Evolutionary conservation across 345 rosid species (phyloP).

Genomic region (Citrus medica): DNA sequence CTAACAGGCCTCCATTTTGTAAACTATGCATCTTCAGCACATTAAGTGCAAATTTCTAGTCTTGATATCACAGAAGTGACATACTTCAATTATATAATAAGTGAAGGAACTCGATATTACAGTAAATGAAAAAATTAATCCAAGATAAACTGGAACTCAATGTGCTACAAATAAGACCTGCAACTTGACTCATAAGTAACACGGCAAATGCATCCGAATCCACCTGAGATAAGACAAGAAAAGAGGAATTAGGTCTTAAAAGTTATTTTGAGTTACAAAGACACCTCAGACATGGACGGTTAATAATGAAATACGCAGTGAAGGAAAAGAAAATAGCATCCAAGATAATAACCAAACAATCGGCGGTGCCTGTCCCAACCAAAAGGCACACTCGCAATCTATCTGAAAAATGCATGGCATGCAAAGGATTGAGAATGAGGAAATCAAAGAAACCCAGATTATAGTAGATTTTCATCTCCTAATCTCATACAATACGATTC

Average conservation of each 20-base stretch:
- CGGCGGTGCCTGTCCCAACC: too few relatives aligned
- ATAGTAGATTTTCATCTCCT: not conserved
- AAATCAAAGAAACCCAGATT: not conserved
- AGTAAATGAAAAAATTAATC: not conserved
- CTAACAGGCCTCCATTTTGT: not conserved
- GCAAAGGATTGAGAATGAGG: not conserved
- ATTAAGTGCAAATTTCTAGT: not conserved
- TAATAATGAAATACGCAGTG: not conserved
- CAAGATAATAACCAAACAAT: not conserved
- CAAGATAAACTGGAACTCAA: slow-evolving; percentile 2
- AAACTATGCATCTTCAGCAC: slow-evolving; percentile 4
- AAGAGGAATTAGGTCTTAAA: not conserved
- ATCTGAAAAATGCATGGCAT: not conserved
- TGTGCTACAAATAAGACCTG: slow-evolving; percentile 49
- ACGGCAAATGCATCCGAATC: slow-evolving; percentile 89
- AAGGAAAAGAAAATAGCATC: not conserved
- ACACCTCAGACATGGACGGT: not conserved
- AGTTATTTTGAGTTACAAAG: not conserved
- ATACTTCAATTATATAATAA: slow-evolving; percentile 3
- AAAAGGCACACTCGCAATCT: not conserved
- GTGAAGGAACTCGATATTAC: slow-evolving; percentile 3
- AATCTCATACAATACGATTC: not conserved
- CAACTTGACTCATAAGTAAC: slow-evolving; percentile 70
- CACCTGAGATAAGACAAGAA: slow-evolving; percentile 43
- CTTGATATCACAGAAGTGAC: not conserved